A percentile compares a stretch with the other conserved stretches of the same genome.
Conservation (phyloP, 148 eudicot species). For the Silene conica region DNA sequence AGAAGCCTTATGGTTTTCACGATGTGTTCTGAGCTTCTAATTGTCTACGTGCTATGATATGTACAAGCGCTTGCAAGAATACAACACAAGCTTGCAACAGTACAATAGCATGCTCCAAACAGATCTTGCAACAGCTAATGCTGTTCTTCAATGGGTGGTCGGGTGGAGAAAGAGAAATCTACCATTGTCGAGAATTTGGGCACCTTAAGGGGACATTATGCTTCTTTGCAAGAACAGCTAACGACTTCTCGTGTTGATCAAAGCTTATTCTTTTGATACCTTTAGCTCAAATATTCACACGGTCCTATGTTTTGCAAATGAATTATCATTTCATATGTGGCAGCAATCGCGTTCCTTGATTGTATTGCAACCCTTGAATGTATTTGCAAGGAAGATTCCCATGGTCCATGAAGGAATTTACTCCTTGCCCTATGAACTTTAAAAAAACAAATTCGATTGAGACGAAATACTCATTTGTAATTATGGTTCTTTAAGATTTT, state of each 20-base stretch:
- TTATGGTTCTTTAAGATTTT: too few relatives aligned
- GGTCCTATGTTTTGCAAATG: neutral
- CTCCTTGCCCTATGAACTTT: neutral
- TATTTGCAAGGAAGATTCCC: neutral
- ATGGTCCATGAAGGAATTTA: neutral
- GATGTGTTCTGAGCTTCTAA: neutral
- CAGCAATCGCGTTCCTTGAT: neutral
- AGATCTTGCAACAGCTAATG: constrained; percentile 56
- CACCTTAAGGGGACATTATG: constrained; percentile 51
- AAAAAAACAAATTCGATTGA: neutral
- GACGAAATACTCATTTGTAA: too few relatives aligned
- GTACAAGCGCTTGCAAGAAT: constrained; percentile 64
- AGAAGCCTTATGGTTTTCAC: neutral
- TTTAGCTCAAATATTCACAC: neutral
- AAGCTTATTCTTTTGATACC: constrained; percentile 1
- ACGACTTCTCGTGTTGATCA: constrained; percentile 37
- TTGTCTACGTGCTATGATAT: constrained; percentile 33
- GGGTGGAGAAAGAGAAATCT: constrained; percentile 56
- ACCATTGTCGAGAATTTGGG: constrained; percentile 51
- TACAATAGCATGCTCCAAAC: constrained; percentile 66
- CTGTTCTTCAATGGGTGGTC: constrained; percentile 47
- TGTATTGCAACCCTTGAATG: neutral
- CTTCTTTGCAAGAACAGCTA: constrained; percentile 54
- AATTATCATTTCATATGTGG: neutral
- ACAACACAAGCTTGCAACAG: constrained; percentile 69